Percentiles rank a stretch among this genome's conserved stretches.
These are phyloP conservation scores for Gnomoniopsis sp. DNA, from an alignment of 2,329 filamentous ascomycete species.

Conservation along the genomic window DNA sequence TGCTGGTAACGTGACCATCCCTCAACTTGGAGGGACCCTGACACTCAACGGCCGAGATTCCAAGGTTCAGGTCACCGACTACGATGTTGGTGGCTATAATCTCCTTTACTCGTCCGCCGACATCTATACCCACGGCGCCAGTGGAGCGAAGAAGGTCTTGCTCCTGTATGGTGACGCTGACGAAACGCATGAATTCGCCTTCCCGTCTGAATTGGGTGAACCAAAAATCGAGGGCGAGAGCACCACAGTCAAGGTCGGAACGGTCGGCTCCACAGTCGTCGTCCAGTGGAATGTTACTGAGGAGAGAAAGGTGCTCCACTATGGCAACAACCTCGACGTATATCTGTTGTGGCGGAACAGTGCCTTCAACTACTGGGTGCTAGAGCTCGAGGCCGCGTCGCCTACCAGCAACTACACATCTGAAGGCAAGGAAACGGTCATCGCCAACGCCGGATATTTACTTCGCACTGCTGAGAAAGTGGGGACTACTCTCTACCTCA, in stretches of 20 bases:
- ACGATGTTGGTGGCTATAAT: conserved; percentile 55
- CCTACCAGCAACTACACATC: conserved; percentile 27
- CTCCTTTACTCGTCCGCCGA: conserved; percentile 68
- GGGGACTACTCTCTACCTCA: conserved; percentile 56
- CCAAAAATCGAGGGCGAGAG: conserved; percentile 20
- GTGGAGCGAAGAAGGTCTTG: conserved; percentile 55
- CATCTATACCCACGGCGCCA: conserved; percentile 67
- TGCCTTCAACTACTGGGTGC: conserved; percentile 68
- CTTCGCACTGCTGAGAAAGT: conserved; percentile 56
- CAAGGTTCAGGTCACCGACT: conserved; percentile 66
- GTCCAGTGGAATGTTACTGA: conserved; percentile 31
- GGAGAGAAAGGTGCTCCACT: conserved; percentile 28
- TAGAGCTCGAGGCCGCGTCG: conserved; percentile 40
- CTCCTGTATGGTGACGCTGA: conserved; percentile 61
- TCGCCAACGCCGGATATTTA: conserved; percentile 63
- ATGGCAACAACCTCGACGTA: conserved; percentile 37
- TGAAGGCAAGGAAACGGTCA: conserved; percentile 37
- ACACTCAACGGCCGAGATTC: conserved; percentile 62
- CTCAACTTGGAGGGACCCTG: conserved; percentile 54
- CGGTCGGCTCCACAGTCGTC: conserved; percentile 20
- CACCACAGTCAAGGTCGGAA: conserved; percentile 22
- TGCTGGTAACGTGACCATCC: conserved; percentile 53
- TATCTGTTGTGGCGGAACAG: conserved; percentile 53
- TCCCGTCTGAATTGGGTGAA: conserved; percentile 26
- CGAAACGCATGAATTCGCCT: conserved; percentile 61